These are phyloP conservation scores for Aspergillus fumigatiaffinis DNA, from an alignment of 2,329 filamentous ascomycete genomes.

Conservation along the genomic window DNA sequence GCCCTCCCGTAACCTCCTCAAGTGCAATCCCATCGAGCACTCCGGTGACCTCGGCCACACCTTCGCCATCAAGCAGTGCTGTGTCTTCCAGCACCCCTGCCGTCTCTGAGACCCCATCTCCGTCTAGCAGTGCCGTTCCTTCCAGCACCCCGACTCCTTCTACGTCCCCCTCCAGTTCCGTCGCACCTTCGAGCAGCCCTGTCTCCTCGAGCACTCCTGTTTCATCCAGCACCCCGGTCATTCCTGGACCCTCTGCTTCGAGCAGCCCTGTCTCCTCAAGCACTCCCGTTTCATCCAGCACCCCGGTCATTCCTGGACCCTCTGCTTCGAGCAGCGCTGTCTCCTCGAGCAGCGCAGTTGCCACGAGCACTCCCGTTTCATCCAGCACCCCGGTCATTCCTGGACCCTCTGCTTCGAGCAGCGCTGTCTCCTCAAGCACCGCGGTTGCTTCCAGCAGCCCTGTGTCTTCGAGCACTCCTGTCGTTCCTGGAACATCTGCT, in stretches of 20 bases:
- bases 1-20: slow-evolving; percentile 16
- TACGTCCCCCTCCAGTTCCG: not conserved
- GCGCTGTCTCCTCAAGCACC: slow-evolving; percentile 1
- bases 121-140: not conserved
- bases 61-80: not conserved
- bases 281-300: not conserved
- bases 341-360: slow-evolving; percentile 6
- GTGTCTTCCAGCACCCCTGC: not conserved
- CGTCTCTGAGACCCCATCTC: not conserved
- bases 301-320: not conserved
- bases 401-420: not conserved
- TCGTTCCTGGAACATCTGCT: not conserved
- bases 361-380: not conserved
- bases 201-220: not conserved
- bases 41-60: slow-evolving; percentile 1
- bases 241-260: slow-evolving; percentile 4
- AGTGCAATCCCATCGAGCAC: slow-evolving; percentile 10
- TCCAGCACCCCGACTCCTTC: slow-evolving; percentile 8
- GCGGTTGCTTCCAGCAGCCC: slow-evolving; percentile 6
- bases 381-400: not conserved
- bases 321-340: not conserved
- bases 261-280: slow-evolving; percentile 6
- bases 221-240: not conserved
- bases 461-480: not conserved
- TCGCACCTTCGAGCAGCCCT: slow-evolving; percentile 5